Evolutionary conservation across 495 filamentous ascomycete genomes (phyloP), one percentile per base, ranked within the genome.

Genomic region (Extremus antarcticus): DNA sequence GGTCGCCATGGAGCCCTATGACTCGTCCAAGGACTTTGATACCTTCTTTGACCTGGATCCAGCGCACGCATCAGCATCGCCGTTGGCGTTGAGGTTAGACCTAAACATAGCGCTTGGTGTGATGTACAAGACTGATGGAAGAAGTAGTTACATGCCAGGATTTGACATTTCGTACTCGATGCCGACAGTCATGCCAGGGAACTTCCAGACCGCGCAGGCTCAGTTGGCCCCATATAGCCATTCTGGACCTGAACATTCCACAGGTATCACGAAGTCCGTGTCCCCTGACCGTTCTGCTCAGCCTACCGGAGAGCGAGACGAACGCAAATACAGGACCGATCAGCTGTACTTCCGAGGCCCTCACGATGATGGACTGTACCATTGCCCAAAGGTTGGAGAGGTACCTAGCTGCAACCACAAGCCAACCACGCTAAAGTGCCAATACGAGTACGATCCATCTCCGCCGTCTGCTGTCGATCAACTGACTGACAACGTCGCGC

Each of bases 391-490:
- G 29, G 24, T 80, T 73, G 83, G 86, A 69, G 80, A 79, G 67
- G 76, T 86, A 57, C 71, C 82, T 41, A 80, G 76, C 56, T 94
- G 89, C 78, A 83, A 77, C 66, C 88, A 94, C 76, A 83, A 84
- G 63, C 82, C 88, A 20, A 89, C 87, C 60, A 89, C 88, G 69
- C 84, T 95, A 58, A 95, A 95, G 78, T 96, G 90, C 81, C 90
- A 92, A 71, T 96, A 95, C 69, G 88, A 94, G 90, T 90, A 84
- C 46, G 60, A 32, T 80, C 85, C 65, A 45, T 66, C 56, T 32
- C 35, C 47, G 55, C 54, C 50, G 38, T 21, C 20, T 57, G 16
- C 21, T 10, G 9, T 21, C 51, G 20, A 35, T 11, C 22, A 10
- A 22, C 29, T 8, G 1, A 7, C 40, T 55, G 29, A 47, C 13